These are phyloP conservation scores for Bryoerythrophyllum caledonicum DNA, from an alignment of 225 moss, liverwort and hornwort species.

Conservation along the genomic window DNA sequence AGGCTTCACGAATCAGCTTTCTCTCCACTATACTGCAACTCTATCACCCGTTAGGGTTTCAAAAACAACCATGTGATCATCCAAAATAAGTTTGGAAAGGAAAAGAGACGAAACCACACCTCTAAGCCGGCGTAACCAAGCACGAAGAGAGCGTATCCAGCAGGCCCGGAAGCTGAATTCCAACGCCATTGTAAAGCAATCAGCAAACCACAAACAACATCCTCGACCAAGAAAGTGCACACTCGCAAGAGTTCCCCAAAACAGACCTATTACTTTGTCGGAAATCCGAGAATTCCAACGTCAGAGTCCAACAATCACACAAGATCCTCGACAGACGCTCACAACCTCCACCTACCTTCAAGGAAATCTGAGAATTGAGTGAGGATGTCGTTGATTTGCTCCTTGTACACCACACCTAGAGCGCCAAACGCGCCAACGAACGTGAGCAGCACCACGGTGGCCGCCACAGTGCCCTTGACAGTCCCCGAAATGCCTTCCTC, in stretches of 20 bases:
- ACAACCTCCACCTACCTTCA: constrained; percentile 51
- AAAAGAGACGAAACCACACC: constrained; percentile 41
- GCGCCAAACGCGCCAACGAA: constrained; percentile 59
- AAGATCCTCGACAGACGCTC: too few species aligned
- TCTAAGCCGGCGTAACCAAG: constrained; percentile 88
- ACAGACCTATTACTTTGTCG: too few species aligned
- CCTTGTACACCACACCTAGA: constrained; percentile 68
- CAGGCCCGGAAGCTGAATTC: constrained; percentile 79
- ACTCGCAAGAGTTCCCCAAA: not conserved
- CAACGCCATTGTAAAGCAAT: constrained; percentile 14
- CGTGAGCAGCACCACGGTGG: constrained; percentile 44
- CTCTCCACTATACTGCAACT: not conserved
- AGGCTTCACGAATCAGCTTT: not conserved
- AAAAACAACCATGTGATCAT: not conserved
- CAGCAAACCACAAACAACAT: not conserved
- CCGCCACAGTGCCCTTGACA: constrained; percentile 44
- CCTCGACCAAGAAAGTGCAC: not conserved
- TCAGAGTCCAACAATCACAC: too few species aligned
- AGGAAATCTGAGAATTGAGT: constrained; percentile 87
- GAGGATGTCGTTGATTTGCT: constrained; percentile 75
- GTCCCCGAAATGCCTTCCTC: constrained; percentile 45
- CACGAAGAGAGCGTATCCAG: constrained; percentile 88
- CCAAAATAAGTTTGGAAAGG: not conserved
- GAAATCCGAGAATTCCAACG: too few species aligned
- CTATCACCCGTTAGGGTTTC: not conserved